Evolutionary conservation across 495 filamentous ascomycete genomes (phyloP).

Genomic region (Podospora australis): DNA sequence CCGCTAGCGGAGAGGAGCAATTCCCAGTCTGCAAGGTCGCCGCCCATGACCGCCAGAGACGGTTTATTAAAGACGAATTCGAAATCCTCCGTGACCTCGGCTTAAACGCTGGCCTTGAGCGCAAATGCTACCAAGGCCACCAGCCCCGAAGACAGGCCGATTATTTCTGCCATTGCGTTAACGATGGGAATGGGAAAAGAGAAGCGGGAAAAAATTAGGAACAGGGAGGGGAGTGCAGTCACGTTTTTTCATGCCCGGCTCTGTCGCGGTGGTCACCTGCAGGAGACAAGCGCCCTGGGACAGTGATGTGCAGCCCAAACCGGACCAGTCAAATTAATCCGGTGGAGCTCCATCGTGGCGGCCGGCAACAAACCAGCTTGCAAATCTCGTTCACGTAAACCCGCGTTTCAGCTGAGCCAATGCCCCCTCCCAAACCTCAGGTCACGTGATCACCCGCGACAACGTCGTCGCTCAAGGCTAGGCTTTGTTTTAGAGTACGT

Average conservation of each 20-base stretch:
- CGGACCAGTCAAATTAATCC: background rate
- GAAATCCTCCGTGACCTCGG: too few species aligned
- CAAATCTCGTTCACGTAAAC: background rate
- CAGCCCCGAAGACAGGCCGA: conserved; percentile 3
- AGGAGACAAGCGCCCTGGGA: background rate
- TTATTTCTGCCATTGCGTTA: conserved; percentile 4
- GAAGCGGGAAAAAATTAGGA: background rate
- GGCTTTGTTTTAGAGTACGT: too few species aligned
- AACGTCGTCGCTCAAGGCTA: too few species aligned
- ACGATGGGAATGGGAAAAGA: conserved; percentile 6
- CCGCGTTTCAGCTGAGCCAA: background rate
- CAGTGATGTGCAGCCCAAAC: background rate
- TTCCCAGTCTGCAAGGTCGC: too few species aligned
- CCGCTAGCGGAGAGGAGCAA: too few species aligned
- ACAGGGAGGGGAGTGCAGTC: background rate
- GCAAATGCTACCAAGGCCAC: conserved; percentile 26
- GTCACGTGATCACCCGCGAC: too few species aligned
- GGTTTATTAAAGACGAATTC: too few species aligned
- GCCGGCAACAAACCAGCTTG: background rate
- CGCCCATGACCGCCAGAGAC: too few species aligned
- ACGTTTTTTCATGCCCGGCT: background rate
- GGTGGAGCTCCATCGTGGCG: background rate
- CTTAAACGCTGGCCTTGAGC: conserved; percentile 38
- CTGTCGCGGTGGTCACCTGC: background rate
- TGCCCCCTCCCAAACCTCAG: background rate